A percentile compares a stretch with the other conserved stretches of the same genome.
Conservation (phyloP, 2,329 filamentous ascomycete species). For the Trichophyton rubrum region DNA sequence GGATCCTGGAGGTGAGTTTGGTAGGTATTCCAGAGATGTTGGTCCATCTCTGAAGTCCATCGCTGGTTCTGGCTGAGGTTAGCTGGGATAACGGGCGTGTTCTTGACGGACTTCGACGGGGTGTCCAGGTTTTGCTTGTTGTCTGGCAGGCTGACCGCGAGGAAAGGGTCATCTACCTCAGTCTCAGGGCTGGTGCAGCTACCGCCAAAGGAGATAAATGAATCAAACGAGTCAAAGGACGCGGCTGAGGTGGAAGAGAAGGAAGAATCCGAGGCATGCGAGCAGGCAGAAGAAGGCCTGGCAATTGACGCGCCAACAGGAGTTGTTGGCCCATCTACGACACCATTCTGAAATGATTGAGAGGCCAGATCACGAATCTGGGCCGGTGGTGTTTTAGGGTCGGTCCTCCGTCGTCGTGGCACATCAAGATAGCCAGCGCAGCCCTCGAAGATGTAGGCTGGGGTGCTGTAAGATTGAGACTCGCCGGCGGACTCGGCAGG, state of each 20-base stretch:
- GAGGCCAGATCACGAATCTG: conserved; percentile 31
- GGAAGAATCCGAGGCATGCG: conserved; percentile 50
- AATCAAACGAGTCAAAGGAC: conserved; percentile 38
- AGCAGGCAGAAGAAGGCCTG: conserved; percentile 47
- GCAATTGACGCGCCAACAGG: conserved; percentile 34
- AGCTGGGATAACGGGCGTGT: conserved; percentile 17
- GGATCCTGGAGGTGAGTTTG: conserved; percentile 54
- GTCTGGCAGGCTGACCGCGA: conserved; percentile 28
- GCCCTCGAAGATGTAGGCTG: conserved; percentile 17
- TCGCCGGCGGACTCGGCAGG: conserved; percentile 14
- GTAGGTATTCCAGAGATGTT: conserved; percentile 54
- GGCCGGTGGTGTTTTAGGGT: conserved; percentile 33
- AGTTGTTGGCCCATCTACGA: conserved; percentile 21
- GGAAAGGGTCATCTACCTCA: conserved; percentile 46
- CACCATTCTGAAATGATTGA: conserved; percentile 18
- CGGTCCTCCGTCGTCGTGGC: conserved; percentile 26
- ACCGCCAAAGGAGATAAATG: conserved; percentile 45
- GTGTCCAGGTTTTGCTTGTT: conserved; percentile 29
- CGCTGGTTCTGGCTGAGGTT: conserved; percentile 19
- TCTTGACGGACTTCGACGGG: conserved; percentile 24
- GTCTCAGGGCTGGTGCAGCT: conserved; percentile 51
- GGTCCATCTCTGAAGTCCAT: conserved; percentile 53
- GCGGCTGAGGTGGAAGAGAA: conserved; percentile 39
- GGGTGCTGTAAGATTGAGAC: conserved; percentile 1
- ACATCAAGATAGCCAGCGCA: conserved; percentile 29